A percentile compares a stretch with the other conserved stretches of the same genome.
phyloP scores from a whole-genome alignment of 345 rosid genomes.

The Dimocarpus longan region DNA sequence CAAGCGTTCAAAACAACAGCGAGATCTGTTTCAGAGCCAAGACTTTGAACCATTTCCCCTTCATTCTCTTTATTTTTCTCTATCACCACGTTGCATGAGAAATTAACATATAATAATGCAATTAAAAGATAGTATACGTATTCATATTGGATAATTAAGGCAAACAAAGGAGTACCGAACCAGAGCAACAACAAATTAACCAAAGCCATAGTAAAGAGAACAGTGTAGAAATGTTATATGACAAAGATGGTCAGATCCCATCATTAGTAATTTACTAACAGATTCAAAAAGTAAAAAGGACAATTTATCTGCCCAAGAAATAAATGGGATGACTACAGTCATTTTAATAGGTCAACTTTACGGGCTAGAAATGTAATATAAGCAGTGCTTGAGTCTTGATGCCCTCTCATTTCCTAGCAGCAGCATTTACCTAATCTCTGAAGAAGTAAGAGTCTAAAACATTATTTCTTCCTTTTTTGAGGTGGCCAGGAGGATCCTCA shows the following conservation, averaged over 20 bases:
- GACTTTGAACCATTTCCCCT: conserved; percentile 31
- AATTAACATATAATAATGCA: background rate
- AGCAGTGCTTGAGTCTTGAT: background rate
- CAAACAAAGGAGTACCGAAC: background rate
- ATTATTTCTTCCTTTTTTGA: background rate
- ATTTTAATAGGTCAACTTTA: background rate
- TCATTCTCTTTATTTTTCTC: conserved; percentile 33
- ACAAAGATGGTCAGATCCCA: background rate
- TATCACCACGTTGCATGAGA: conserved; percentile 28
- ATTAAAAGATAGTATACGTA: background rate
- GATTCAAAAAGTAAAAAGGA: background rate
- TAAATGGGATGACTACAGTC: background rate
- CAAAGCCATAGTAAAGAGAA: background rate
- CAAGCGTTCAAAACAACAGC: conserved; percentile 58
- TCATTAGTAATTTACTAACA: background rate
- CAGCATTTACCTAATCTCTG: background rate
- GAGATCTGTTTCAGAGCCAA: conserved; percentile 48
- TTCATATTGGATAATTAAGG: background rate
- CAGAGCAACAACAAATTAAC: background rate
- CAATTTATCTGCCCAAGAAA: background rate
- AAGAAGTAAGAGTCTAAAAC: background rate
- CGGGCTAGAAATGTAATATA: background rate
- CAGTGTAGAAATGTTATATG: background rate
- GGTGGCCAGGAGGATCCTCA: background rate
- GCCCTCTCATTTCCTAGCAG: background rate